Percentiles rank a stretch among this genome's conserved stretches.
phyloP scores from a whole-genome alignment of 2,329 filamentous ascomycete genomes.

The Colletotrichum sp. region DNA sequence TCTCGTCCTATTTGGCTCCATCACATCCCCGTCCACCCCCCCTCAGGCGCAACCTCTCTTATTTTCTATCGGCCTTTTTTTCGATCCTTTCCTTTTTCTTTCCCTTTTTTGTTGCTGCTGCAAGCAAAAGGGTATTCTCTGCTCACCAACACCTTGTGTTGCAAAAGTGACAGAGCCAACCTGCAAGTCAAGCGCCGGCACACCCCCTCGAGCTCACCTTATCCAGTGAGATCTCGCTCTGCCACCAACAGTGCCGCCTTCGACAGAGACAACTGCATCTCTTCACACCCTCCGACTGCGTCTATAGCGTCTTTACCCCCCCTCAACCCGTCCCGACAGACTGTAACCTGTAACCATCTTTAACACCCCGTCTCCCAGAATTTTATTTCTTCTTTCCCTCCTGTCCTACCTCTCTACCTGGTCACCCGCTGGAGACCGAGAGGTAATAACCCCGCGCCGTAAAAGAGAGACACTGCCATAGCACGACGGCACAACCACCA shows the following conservation, averaged over 20 bases:
- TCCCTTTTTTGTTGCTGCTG: constrained; percentile 13
- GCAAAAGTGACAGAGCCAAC: constrained; percentile 19
- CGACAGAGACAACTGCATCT: constrained; percentile 8
- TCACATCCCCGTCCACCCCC: constrained; percentile 36
- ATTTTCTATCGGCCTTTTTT: constrained; percentile 24
- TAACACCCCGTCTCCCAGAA: constrained; percentile 15
- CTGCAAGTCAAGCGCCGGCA: constrained; percentile 42
- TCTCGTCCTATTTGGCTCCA: constrained; percentile 39
- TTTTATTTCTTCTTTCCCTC: background rate
- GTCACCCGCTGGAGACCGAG: background rate
- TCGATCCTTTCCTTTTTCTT: constrained; percentile 23
- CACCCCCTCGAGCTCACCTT: constrained; percentile 21
- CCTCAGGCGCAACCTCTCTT: constrained; percentile 22
- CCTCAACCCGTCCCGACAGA: constrained; percentile 8
- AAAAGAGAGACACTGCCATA: background rate
- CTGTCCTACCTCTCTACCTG: constrained; percentile 6
- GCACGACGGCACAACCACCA: constrained; percentile 11
- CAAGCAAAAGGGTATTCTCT: constrained; percentile 1
- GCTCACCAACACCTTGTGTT: background rate
- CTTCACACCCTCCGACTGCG: constrained; percentile 30
- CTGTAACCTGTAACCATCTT: constrained; percentile 20
- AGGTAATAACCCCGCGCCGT: background rate
- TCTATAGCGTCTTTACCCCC: constrained; percentile 27
- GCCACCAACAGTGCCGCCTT: constrained; percentile 17
- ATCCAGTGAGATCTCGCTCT: constrained; percentile 19